Conservation (phyloP, 2,329 filamentous ascomycete species). For the Botrytis medusae region DNA sequence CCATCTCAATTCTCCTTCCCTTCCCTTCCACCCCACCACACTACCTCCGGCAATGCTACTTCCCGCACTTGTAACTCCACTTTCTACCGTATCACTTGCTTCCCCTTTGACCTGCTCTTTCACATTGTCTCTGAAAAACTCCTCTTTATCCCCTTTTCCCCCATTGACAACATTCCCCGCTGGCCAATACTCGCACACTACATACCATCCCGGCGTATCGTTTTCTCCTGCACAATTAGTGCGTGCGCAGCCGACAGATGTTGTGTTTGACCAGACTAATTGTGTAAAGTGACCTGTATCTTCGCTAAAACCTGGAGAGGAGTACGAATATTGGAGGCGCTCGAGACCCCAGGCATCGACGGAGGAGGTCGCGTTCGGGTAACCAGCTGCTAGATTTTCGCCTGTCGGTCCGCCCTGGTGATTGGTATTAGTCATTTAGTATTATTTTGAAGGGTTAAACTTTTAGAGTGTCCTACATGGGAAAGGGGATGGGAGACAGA, state of each 20-base stretch:
- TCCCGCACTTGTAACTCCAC: constrained; percentile 10
- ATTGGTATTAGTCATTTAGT: neutral
- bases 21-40: neutral
- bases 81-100: constrained; percentile 34
- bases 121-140: constrained; percentile 46
- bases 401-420: constrained; percentile 60
- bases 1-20: neutral
- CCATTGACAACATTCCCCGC: constrained; percentile 56
- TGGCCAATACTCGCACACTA: constrained; percentile 71
- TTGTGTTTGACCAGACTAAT: constrained; percentile 67
- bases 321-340: constrained; percentile 58
- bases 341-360: constrained; percentile 69
- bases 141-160: constrained; percentile 46
- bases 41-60: neutral
- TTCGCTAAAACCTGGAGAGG: constrained; percentile 54
- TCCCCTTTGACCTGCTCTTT: constrained; percentile 30
- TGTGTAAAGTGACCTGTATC: constrained; percentile 71
- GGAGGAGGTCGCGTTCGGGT: constrained; percentile 55
- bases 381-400: constrained; percentile 73
- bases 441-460: constrained; percentile 7
- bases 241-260: constrained; percentile 55
- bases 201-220: constrained; percentile 55
- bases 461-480: neutral
- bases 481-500: neutral
- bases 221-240: constrained; percentile 45